Conservation (phyloP, 2,329 filamentous ascomycete genomes). For the Stenocarpella maydis region DNA sequence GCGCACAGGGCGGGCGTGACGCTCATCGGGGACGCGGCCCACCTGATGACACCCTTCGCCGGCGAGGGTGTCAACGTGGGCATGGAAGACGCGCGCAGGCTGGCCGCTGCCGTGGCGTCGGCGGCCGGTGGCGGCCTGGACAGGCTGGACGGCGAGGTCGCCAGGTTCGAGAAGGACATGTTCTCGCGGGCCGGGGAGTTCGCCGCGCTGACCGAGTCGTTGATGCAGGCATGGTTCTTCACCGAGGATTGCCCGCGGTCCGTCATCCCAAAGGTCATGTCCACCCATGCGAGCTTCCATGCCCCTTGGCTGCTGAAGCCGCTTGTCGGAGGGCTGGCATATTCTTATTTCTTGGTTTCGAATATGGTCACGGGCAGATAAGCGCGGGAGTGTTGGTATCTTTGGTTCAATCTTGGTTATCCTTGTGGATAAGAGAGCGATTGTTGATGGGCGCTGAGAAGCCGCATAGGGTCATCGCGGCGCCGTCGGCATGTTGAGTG, state of each 20-base stretch:
- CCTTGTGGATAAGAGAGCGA: background rate
- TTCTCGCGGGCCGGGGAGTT: slow-evolving; percentile 46
- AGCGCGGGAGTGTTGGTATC: too few species aligned
- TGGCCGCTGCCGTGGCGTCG: slow-evolving; percentile 54
- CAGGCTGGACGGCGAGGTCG: slow-evolving; percentile 47
- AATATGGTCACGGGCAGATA: background rate
- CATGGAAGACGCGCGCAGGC: slow-evolving; percentile 60
- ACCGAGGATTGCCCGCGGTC: slow-evolving; percentile 54
- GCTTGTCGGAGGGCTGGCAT: slow-evolving; percentile 41
- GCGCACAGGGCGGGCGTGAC: slow-evolving; percentile 57
- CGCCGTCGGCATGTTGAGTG: too few species aligned
- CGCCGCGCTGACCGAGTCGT: slow-evolving; percentile 39
- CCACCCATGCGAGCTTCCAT: slow-evolving; percentile 44
- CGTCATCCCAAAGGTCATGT: slow-evolving; percentile 49
- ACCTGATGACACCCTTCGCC: slow-evolving; percentile 65
- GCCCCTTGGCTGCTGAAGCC: slow-evolving; percentile 45
- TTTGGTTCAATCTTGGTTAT: background rate
- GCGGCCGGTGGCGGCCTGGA: slow-evolving; percentile 27
- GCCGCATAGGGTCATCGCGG: too few species aligned
- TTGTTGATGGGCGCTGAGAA: too few species aligned
- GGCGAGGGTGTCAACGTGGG: slow-evolving; percentile 68
- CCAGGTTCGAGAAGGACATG: slow-evolving; percentile 50
- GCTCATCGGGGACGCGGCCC: slow-evolving; percentile 66
- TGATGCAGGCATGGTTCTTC: slow-evolving; percentile 57
- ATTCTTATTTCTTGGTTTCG: slow-evolving; percentile 40